Base-by-base conservation (phyloP, 108 stramenopile species). In the Heterococcus sp. region DNA sequence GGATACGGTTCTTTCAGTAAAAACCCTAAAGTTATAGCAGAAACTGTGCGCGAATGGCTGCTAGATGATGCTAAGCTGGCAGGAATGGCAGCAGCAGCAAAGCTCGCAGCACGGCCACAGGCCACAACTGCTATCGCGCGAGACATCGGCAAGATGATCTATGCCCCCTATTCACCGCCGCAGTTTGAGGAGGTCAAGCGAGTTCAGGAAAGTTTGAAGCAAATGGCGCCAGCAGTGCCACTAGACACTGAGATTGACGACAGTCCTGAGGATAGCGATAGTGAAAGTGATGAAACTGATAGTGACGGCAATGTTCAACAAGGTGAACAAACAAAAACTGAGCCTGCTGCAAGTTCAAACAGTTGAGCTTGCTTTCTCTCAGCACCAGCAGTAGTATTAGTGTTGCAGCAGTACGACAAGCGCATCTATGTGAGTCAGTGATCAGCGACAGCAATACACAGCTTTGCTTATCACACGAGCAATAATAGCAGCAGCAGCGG, bases 1-100 rank as follows among this genome's bases (percentile, higher is more conserved):
- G 94, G 94, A 4, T 96, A 93, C 84, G 95, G 95, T 14, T 85
- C 83, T n/a, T 96, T 92, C 86, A 89, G 87, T 71, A 88, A 89
- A 28, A 86, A 91, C 66, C 91, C 92, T 0, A 69, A 75, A 27
- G 88, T 78, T 30, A 96, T 96, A 79, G 95, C 94, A 38, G 89
- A 92, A 11, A 93, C 93, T 11, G 92, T 95, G 11, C 84, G 87
- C 65, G 71, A 76, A 1, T 94, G 94, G 95, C 80, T 95, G 32
- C 69, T 83, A 8, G 86, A 89, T 38, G 86, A 76, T 11, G 82
- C 66, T 8, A 65, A 83, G 39, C 38, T 88, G 69, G 87, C 84
- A 35, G 64, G 40, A 35, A 93, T 93, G 92, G 40, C 87, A 74
- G 72, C 85, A 36, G 85, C 87, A 33, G 93, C 95, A 21, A 66